Evolutionary conservation across 2,329 filamentous ascomycete genomes (phyloP).

Genomic region (Diaporthe helianthi): DNA sequence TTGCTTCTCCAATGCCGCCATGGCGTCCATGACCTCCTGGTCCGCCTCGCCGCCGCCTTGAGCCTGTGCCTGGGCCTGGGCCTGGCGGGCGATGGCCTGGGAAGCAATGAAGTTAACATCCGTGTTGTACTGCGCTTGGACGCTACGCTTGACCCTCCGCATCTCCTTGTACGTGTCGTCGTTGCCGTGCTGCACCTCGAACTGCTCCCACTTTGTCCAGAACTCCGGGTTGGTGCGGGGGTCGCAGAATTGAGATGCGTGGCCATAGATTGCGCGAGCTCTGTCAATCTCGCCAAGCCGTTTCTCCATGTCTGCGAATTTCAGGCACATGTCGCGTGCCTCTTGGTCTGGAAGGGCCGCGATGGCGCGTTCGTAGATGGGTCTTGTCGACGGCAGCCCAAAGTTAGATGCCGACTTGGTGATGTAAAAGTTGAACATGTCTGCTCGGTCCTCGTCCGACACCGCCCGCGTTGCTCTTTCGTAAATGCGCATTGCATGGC

Average conservation of each 20-base stretch:
- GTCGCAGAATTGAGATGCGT: conserved; percentile 97
- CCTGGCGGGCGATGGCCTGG: conserved; percentile 86
- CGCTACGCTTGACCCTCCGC: conserved; percentile 95
- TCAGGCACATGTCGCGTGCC: conserved; percentile 97
- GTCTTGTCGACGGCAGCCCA: conserved; percentile 89
- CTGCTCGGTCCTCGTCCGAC: conserved; percentile 89
- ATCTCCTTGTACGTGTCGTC: conserved; percentile 99
- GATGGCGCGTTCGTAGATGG: conserved; percentile 96
- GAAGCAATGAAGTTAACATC: conserved; percentile 99
- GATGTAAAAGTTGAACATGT: conserved; percentile 99
- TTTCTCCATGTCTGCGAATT: conserved; percentile 78
- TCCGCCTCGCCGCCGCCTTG: conserved; percentile 53
- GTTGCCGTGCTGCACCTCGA: conserved; percentile 97
- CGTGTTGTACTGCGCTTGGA: conserved; percentile 97
- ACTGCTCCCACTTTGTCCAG: conserved; percentile 96
- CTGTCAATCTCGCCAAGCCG: conserved; percentile 76
- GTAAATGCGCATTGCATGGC: conserved; percentile 99
- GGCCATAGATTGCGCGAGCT: conserved; percentile 92
- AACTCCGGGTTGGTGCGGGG: conserved; percentile 88
- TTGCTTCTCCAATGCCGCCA: conserved; percentile 88
- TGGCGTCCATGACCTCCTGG: conserved; percentile 73
- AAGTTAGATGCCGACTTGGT: conserved; percentile 99
- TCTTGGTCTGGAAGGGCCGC: conserved; percentile 91
- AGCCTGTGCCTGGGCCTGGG: conserved; percentile 54
- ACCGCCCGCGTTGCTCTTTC: conserved; percentile 95